Evolutionary conservation across 2,329 filamentous ascomycete species (phyloP), one percentile per base, ranked within the genome.

Genomic region (Aurifilum marmelostoma): DNA sequence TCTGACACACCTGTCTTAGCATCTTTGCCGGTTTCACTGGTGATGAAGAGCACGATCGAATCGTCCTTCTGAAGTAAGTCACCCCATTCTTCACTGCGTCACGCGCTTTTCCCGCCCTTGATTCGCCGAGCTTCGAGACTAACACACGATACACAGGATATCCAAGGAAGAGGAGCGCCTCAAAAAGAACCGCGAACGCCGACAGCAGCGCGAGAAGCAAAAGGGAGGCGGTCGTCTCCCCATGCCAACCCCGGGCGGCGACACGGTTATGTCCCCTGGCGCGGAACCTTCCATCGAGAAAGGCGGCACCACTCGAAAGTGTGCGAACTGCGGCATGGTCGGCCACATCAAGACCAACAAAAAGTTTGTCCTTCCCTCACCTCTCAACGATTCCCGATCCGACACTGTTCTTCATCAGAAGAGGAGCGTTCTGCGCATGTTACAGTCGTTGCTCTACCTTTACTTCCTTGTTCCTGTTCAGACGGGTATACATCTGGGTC

Each of bases 291-390:
- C 79, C 37, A 76, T 80, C 63, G 86, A 85, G 76, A 82, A 85
- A 70, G 86, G 83, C 62, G 89, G 90, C 71, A 97, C 93, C 68
- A 91, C 91, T 43, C 88, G 97, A 75, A 98, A 98, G 83, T 99
- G 96, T 82, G 96, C 96, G 73, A 98, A 97, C 80, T 99, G 96
- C 81, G 96, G 96, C 64, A 92, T 96, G 79, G 92, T 97, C 67
- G 96, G 96, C 41, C 96, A 99, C 77, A 99, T 99, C 84, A 97
- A 97, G 82, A 98, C 95, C 62, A 98, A 98, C 84, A 97, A 97
- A 83, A 98, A 97, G 93, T 96, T 88, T 81, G 85, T 80, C 74
- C 73, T 74, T 73, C 75, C 34, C 34, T 34, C 56, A 58, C 66
- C 50, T 69, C 37, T 41, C 59, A 66, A 14, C 50, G 16, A 60